Conservation (phyloP, 225 moss, liverwort and hornwort genomes). For the Bryum argenteum region DNA sequence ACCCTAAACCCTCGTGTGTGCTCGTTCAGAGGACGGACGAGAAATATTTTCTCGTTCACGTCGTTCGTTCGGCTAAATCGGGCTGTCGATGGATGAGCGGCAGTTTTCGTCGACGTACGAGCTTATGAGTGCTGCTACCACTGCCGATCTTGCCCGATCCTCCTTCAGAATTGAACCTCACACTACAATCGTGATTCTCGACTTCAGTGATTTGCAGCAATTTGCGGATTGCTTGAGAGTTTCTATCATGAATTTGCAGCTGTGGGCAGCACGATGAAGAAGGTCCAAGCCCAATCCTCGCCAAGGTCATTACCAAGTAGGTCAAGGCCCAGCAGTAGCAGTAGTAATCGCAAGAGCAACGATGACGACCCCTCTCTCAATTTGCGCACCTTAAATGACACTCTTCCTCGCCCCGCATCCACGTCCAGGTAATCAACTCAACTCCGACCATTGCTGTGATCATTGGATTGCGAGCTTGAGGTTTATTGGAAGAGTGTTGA, state of each 20-base stretch:
- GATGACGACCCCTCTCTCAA: slow-evolving; percentile 26
- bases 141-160: background rate
- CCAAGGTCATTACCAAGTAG: background rate
- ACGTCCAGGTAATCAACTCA: slow-evolving; percentile 28
- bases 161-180: background rate
- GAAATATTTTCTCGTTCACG: no score
- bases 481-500: background rate
- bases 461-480: background rate
- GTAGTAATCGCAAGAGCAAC: slow-evolving; percentile 15
- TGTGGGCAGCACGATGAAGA: background rate
- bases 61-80: no score
- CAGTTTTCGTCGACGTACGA: no score
- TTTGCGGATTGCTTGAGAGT: background rate
- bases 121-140: background rate
- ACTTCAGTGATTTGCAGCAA: background rate
- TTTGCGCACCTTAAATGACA: slow-evolving; percentile 43
- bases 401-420: slow-evolving; percentile 36
- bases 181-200: background rate
- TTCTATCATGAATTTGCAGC: background rate
- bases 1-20: slow-evolving; percentile 27
- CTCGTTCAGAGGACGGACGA: background rate
- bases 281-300: background rate
- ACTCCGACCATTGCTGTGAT: background rate
- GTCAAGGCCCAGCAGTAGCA: slow-evolving; percentile 22
- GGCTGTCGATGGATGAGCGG: no score